phyloP scores from a whole-genome alignment of 768 basidiomycete genomes.

The Amanita subjunquillea region DNA sequence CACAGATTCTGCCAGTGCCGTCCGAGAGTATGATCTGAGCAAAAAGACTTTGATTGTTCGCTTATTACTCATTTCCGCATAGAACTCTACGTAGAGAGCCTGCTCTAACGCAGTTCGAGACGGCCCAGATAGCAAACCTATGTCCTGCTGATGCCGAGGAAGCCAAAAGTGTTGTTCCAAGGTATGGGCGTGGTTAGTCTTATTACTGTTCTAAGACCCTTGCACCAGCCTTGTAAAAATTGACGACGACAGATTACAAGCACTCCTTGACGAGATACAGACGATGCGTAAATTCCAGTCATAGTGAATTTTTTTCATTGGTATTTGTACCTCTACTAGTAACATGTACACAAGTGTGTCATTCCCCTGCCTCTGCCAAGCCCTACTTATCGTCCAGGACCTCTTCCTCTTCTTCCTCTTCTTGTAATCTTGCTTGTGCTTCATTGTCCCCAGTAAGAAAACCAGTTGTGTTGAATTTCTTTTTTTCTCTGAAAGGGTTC shows the following conservation, averaged over 20 bases:
- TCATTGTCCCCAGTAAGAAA: constrained; percentile 25
- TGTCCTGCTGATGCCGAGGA: constrained; percentile 85
- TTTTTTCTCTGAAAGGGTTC: constrained; percentile 61
- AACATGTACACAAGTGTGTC: constrained; percentile 5
- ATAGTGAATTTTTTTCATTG: constrained; percentile 20
- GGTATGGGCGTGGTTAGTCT: constrained; percentile 30
- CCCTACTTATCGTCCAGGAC: constrained; percentile 25
- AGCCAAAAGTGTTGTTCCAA: constrained; percentile 85
- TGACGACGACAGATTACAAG: constrained; percentile 80
- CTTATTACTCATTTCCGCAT: background rate
- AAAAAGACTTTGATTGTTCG: background rate
- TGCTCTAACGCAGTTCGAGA: constrained; percentile 80
- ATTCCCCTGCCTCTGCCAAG: constrained; percentile 47
- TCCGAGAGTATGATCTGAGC: constrained; percentile 60
- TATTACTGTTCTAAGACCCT: background rate
- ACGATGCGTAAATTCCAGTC: constrained; percentile 87
- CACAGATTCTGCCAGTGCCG: constrained; percentile 73
- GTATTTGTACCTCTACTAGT: background rate
- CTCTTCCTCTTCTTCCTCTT: constrained; percentile 28
- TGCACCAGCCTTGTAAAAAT: constrained; percentile 65
- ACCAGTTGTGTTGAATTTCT: constrained; percentile 54
- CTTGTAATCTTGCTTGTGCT: constrained; percentile 18
- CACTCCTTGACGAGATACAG: constrained; percentile 78
- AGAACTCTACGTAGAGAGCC: constrained; percentile 76
- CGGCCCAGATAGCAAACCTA: constrained; percentile 86